Evolutionary conservation across 441 rosid genomes (phyloP).

Genomic region (Gossypium gossypioides): DNA sequence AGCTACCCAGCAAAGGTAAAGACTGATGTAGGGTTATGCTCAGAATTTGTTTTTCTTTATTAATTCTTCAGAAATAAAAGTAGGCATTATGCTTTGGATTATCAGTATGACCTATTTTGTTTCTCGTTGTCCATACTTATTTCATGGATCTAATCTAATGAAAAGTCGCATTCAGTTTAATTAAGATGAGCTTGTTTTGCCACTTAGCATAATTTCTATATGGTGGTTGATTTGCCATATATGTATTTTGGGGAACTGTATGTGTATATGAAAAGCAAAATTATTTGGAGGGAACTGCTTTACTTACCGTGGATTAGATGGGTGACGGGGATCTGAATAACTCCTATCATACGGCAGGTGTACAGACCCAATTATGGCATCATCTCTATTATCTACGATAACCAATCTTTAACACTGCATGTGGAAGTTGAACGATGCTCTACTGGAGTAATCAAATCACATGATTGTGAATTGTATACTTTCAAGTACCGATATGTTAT

Average conservation of each 20-base stretch:
- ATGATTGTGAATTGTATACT: no score
- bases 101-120: neutral
- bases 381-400: no score
- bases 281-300: neutral
- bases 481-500: no score
- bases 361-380: neutral
- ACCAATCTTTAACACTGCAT: no score
- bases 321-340: neutral
- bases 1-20: neutral
- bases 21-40: constrained; percentile 15
- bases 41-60: constrained; percentile 2
- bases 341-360: neutral
- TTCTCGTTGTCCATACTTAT: neutral
- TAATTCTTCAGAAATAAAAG: constrained; percentile 17
- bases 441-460: no score
- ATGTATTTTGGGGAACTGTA: neutral
- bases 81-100: neutral
- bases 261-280: neutral
- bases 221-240: neutral
- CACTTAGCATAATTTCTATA: neutral
- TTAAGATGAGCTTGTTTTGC: neutral
- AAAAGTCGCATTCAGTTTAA: neutral
- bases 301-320: neutral
- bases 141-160: neutral
- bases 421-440: no score